A percentile compares a stretch with the other conserved stretches of the same genome.
phyloP scores from a whole-genome alignment of 2,329 filamentous ascomycete species.

The Ophiostoma piceae region DNA sequence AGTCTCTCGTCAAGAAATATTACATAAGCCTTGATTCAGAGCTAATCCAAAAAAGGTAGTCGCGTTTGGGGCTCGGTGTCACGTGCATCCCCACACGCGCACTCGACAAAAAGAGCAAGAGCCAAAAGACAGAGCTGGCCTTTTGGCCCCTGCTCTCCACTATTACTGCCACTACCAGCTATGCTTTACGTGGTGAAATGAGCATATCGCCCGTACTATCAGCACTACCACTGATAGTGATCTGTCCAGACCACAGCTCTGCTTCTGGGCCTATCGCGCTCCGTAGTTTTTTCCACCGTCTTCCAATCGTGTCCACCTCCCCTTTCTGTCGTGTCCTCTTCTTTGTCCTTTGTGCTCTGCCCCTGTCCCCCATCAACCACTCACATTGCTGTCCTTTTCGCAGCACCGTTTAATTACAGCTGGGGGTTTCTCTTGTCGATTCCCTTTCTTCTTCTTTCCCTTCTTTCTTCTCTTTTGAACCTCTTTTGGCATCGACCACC shows the following conservation, averaged over 20 bases:
- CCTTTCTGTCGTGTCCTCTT: not conserved
- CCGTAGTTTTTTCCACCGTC: slow-evolving; percentile 21
- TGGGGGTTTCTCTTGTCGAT: not conserved
- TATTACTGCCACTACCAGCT: not conserved
- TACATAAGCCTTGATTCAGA: not conserved
- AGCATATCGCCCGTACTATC: not conserved
- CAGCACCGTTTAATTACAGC: slow-evolving; percentile 6
- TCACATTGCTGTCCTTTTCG: slow-evolving; percentile 16
- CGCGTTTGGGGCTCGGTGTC: not conserved
- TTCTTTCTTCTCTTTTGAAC: slow-evolving; percentile 14
- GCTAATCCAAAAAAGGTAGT: not conserved
- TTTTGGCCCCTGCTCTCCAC: slow-evolving; percentile 7
- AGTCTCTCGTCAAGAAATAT: not conserved
- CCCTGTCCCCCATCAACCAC: slow-evolving; percentile 9
- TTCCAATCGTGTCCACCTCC: slow-evolving; percentile 17
- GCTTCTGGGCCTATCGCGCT: slow-evolving; percentile 10
- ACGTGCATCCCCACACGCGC: not conserved
- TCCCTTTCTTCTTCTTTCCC: slow-evolving; percentile 13
- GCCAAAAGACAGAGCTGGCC: not conserved
- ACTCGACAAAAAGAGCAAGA: not conserved
- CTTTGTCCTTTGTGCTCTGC: slow-evolving; percentile 8
- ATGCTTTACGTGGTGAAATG: slow-evolving; percentile 28
- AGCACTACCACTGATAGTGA: not conserved
- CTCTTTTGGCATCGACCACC: slow-evolving; percentile 12
- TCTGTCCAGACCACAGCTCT: slow-evolving; percentile 15